These are phyloP conservation scores for Athelia sp. DNA, from an alignment of 1,284 basidiomycete genomes.

Conservation along the genomic window DNA sequence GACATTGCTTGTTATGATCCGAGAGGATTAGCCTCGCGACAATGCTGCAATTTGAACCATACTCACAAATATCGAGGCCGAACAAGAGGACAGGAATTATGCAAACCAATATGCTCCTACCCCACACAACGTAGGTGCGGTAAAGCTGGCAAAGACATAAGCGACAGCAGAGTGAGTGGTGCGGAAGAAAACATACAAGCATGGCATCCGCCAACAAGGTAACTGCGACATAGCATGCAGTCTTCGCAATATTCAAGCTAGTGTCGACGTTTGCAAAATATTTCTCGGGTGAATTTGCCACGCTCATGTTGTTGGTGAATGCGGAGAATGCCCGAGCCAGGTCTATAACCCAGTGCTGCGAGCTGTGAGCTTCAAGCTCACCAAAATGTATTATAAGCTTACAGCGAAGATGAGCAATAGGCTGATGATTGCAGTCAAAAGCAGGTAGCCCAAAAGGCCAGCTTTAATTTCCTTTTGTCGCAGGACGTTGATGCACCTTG, in stretches of 20 bases:
- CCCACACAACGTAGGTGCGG: conserved; percentile 4
- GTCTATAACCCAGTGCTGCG: conserved; percentile 5
- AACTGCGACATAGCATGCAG: conserved; percentile 2
- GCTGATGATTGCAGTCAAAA: background rate
- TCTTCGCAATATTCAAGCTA: conserved; percentile 1
- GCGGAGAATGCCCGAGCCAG: conserved; percentile 2
- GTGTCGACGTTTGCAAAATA: conserved; percentile 3
- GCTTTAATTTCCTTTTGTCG: background rate
- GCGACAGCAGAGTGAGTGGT: background rate
- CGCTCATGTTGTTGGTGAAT: conserved; percentile 2
- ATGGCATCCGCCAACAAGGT: conserved; percentile 5
- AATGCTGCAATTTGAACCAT: background rate
- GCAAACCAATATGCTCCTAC: background rate
- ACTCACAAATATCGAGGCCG: conserved; percentile 5
- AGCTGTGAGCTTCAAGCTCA: background rate
- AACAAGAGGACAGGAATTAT: conserved; percentile 1
- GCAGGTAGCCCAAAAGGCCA: background rate
- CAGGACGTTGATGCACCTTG: background rate
- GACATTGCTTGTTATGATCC: conserved; percentile 6
- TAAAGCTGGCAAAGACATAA: background rate
- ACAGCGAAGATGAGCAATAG: background rate
- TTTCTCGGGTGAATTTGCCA: background rate
- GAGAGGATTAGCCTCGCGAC: background rate
- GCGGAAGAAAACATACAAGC: background rate
- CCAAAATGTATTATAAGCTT: background rate